Evolutionary conservation across 805 yeast species (phyloP).

Genomic region (Wickerhamiella alocasiicola): DNA sequence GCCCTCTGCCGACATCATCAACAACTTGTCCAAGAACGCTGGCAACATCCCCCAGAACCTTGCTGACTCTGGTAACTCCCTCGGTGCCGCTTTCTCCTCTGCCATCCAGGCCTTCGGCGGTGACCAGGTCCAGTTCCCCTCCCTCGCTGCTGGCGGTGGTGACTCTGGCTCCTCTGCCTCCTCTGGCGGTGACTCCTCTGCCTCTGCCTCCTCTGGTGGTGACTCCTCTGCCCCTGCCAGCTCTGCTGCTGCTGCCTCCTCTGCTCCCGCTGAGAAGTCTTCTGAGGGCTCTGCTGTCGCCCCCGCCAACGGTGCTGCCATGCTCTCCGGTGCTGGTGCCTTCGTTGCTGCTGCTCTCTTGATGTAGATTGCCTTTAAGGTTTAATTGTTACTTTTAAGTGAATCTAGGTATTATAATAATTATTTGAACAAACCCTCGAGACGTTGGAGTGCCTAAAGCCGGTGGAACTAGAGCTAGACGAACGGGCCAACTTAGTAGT

Average conservation of each 20-base stretch:
- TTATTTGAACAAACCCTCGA: too few relatives aligned
- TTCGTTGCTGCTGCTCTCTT: slow-evolving; percentile 6
- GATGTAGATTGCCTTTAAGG: too few relatives aligned
- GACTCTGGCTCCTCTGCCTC: slow-evolving; percentile 8
- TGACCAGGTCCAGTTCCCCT: slow-evolving; percentile 4
- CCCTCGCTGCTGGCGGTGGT: slow-evolving; percentile 11
- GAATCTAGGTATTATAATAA: too few relatives aligned
- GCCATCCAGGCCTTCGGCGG: too few relatives aligned
- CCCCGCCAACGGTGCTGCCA: background rate
- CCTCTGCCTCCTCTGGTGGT: background rate
- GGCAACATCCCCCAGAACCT: slow-evolving; percentile 11
- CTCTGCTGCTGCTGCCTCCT: slow-evolving; percentile 4
- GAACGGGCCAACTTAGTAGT: too few relatives aligned
- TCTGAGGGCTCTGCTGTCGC: slow-evolving; percentile 6
- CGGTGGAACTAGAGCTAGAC: too few relatives aligned
- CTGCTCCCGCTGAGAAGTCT: background rate
- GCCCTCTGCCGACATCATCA: too few relatives aligned
- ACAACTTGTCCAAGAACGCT: slow-evolving; percentile 13
- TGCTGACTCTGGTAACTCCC: slow-evolving; percentile 13
- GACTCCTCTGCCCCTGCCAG: background rate
- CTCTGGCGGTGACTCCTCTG: background rate
- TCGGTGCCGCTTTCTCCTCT: slow-evolving; percentile 4
- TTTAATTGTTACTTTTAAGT: too few relatives aligned
- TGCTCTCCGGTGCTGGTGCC: slow-evolving; percentile 9
- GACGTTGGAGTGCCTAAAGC: too few relatives aligned